Evolutionary conservation across 2,329 filamentous ascomycete genomes (phyloP).

Genomic region (Aspergillus sp.): DNA sequence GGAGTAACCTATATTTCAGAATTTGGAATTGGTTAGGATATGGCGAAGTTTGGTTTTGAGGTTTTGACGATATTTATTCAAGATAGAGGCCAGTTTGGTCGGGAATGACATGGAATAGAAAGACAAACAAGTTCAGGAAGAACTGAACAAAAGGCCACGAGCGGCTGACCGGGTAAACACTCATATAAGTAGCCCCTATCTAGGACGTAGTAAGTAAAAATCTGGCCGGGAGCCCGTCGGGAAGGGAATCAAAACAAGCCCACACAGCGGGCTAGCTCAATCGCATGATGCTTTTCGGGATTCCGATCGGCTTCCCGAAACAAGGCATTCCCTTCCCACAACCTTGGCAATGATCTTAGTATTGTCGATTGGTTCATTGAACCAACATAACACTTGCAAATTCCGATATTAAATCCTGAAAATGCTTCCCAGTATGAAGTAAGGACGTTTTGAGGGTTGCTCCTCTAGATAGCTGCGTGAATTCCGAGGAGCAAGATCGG

Average conservation of each 20-base stretch:
- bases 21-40: neutral
- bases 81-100: neutral
- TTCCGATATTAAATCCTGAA: too few relatives aligned
- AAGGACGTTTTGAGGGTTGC: too few relatives aligned
- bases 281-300: conserved; percentile 8
- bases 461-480: too few relatives aligned
- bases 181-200: neutral
- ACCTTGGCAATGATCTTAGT: neutral
- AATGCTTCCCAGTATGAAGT: too few relatives aligned
- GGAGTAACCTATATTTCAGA: neutral
- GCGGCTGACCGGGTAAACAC: neutral
- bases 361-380: neutral
- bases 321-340: neutral
- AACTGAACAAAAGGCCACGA: neutral
- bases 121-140: neutral
- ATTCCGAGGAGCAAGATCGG: too few relatives aligned
- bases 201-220: neutral
- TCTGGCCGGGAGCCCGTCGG: conserved; percentile 5
- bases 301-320: conserved; percentile 17
- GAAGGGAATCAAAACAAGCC: conserved; percentile 7
- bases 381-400: too few relatives aligned
- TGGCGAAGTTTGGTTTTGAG: neutral
- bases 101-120: neutral
- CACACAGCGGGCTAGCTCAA: neutral
- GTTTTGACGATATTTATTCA: neutral